Evolutionary conservation across 1,284 basidiomycete species (phyloP), one percentile per base, ranked within the genome.

Genomic region (Boletus nobilissimus): DNA sequence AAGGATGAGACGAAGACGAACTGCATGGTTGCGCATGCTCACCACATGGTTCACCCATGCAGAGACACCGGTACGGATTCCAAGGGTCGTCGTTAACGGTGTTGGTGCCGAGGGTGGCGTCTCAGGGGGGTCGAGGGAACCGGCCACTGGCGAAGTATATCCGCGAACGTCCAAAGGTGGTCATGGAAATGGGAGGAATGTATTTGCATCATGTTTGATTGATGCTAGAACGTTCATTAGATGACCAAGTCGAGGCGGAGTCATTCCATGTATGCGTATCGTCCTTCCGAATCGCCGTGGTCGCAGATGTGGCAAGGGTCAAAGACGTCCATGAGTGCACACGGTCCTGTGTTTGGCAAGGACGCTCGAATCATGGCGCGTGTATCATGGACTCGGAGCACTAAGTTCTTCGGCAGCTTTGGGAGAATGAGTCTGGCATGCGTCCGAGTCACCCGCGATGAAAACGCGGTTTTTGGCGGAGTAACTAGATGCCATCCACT

Each of bases 261-360:
- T 54, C 60, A 32, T 72, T 36, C 94, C 87, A 91, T 91, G 88
- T 97, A 99, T 6, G 95, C 90, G 84, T 99, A 99, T 63, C 97
- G 90, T 0, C 97, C 97, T 73, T 90, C 90, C 43, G 93, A 92
- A 83, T 99, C 98, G 2, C 94, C 94, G 84, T 99, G 97, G 83
- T 99, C 99, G 89, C 97, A 99, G 76, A 99, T 95, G 82, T 98
- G 97, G 72, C 90, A 88, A 0, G 92, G 85, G 83, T 98, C 94
- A 81, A 94, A 97, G 6, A 96, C 91, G 82, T 97, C 96, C 97
- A 99, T 99, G 87, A 98, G 99, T 0, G 97, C 97, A 82, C 96
- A 99, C 68, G 97, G 97, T 29, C 95, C 93, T 93, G 79, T 34
- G 48, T 70, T 39, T 29, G 57, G 73, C 43, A 65, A 67, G 48